phyloP scores from a whole-genome alignment of 306 rosid species.

The Quercus mongolica region DNA sequence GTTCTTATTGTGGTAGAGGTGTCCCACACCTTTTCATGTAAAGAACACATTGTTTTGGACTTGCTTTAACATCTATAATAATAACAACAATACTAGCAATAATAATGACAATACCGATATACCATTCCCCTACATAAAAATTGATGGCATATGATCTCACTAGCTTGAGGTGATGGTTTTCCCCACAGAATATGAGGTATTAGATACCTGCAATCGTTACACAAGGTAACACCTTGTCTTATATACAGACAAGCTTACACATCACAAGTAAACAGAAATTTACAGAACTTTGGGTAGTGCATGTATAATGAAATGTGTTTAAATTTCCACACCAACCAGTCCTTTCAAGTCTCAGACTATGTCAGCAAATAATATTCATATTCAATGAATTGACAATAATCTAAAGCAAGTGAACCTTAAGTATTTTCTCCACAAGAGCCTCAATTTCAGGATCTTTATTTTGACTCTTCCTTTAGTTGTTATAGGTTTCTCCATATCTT shows the following conservation, averaged over 20 bases:
- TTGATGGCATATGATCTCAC: no score
- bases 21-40: no score
- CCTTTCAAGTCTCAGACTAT: not conserved
- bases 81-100: no score
- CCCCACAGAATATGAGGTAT: no score
- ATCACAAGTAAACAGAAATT: not conserved
- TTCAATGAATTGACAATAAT: not conserved
- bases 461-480: slow-evolving; percentile 34
- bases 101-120: not conserved
- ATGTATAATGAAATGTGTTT: slow-evolving; percentile 15
- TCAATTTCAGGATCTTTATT: slow-evolving; percentile 46
- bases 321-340: slow-evolving; percentile 30
- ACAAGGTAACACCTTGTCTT: no score
- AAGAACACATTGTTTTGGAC: not conserved
- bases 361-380: not conserved
- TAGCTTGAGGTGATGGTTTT: no score
- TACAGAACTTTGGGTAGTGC: not conserved
- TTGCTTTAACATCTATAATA: not conserved
- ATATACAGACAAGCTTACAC: not conserved
- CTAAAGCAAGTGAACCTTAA: slow-evolving; percentile 20
- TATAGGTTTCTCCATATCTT: slow-evolving; percentile 5
- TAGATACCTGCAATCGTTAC: no score
- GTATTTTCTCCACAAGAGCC: slow-evolving; percentile 28
- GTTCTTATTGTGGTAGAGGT: no score
- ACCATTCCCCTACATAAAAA: no score